Evolutionary conservation across 345 rosid genomes (phyloP).

Genomic region (Bruguiera parviflora): DNA sequence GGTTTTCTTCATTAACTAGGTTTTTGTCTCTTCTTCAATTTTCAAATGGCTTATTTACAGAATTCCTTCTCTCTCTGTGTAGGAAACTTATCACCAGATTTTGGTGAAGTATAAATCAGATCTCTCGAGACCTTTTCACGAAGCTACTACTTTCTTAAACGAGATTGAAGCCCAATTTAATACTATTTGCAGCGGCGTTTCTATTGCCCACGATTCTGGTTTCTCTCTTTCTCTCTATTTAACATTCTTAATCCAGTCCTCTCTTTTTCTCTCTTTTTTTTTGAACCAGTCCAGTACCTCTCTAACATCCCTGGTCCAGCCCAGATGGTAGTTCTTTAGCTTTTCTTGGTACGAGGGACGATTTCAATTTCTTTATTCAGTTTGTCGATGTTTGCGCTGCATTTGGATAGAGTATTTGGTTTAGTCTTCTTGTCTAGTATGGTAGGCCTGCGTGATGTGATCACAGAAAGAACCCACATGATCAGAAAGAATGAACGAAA

Average conservation of each 20-base stretch:
- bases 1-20: slow-evolving; percentile 7
- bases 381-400: slow-evolving; percentile 28
- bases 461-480: neutral
- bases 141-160: slow-evolving; percentile 45
- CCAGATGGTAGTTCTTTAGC: neutral
- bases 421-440: neutral
- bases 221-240: slow-evolving; percentile 12
- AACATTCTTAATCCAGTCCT: neutral
- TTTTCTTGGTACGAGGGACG: too few species aligned
- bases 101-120: slow-evolving; percentile 46
- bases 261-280: too few species aligned
- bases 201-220: slow-evolving; percentile 29
- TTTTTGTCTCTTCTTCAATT: neutral
- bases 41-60: neutral
- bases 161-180: slow-evolving; percentile 42
- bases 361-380: slow-evolving; percentile 11
- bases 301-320: neutral
- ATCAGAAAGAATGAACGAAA: neutral
- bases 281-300: neutral
- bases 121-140: slow-evolving; percentile 44
- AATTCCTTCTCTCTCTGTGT: neutral
- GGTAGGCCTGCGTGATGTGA: neutral
- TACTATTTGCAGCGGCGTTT: slow-evolving; percentile 35
- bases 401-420: slow-evolving; percentile 1
- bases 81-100: slow-evolving; percentile 44